Evolutionary conservation across 768 basidiomycete species (phyloP), one percentile per base, ranked within the genome.

Genomic region (Tulasnella sp.): DNA sequence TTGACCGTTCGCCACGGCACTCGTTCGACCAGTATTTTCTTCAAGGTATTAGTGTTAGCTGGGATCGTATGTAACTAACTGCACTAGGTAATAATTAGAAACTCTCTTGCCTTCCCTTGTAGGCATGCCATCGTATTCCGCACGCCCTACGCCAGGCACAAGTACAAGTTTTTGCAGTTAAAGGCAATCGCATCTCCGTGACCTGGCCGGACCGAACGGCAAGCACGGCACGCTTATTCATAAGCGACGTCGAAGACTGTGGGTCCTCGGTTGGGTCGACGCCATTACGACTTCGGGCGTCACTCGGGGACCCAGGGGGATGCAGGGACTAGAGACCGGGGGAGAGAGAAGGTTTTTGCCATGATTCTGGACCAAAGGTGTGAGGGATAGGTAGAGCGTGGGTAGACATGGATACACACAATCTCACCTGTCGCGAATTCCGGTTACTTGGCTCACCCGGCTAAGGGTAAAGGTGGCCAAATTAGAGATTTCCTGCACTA

Each of bases 291-390:
- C 62, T 68, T 68, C 62, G 62, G 62, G 31, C 31, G 31, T 68
- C 62, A 5, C 16, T 31, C n/a, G 62, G 62, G 62, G 16, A 68
- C 14, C 56, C 56, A 58, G 31, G 56, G 56, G 7, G 31, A 31
- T 8, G 56, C 24, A 68, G 34, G 62, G 62, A 14, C 31, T 31
- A 34, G 62, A 36, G 24, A 68, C 62, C 62, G 62, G 62, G 21
- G 62, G 62, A 68, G 31, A 68, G 31, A 68, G 62, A 68, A 34
- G 31, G 62, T 68, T 68, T 68, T 68, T 24, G 62, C 62, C 62
- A 58, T 68, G 62, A 68, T 68, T 36, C 62, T 68, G 62, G 62
- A 27, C 27, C 16, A 68, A 68, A 68, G 62, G 62, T 68, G 62
- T 36, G 62, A 36, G 62, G 4, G 62, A 14, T 36, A 68, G 62